Percentiles rank a stretch among this genome's conserved stretches.
Evolutionary conservation across 1,139 yeast genomes (phyloP).

Genomic region (Yamadazyma aaseri): DNA sequence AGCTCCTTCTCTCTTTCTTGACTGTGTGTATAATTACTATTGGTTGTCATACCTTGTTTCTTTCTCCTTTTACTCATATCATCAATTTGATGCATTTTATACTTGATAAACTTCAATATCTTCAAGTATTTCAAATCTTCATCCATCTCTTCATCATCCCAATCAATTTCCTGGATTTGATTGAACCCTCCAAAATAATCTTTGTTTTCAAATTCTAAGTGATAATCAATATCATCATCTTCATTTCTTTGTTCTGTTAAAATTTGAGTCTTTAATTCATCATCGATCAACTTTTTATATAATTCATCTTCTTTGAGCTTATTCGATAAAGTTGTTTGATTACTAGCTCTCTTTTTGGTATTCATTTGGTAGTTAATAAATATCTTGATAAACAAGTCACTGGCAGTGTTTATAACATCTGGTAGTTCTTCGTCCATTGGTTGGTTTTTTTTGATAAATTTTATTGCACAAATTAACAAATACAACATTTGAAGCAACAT

Average conservation of each 20-base stretch:
- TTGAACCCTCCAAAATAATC: slow-evolving; percentile 14
- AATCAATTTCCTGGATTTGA: slow-evolving; percentile 32
- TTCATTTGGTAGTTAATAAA: slow-evolving; percentile 38
- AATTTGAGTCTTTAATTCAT: slow-evolving; percentile 41
- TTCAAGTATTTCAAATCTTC: slow-evolving; percentile 49
- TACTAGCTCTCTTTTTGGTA: slow-evolving; percentile 15
- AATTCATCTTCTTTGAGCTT: slow-evolving; percentile 36
- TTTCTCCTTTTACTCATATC: slow-evolving; percentile 11
- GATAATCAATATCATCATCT: slow-evolving; percentile 22
- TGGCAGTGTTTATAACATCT: slow-evolving; percentile 28
- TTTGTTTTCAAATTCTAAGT: slow-evolving; percentile 12
- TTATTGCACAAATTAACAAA: slow-evolving; percentile 40
- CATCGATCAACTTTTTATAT: slow-evolving; percentile 40
- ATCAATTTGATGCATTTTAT: slow-evolving; percentile 25
- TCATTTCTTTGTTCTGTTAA: slow-evolving; percentile 33
- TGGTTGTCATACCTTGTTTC: background rate
- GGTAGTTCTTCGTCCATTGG: slow-evolving; percentile 18
- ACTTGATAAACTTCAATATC: slow-evolving; percentile 42
- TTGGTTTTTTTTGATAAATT: slow-evolving; percentile 26
- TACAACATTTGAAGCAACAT: slow-evolving; percentile 47
- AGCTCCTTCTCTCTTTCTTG: background rate
- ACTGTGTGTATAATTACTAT: slow-evolving; percentile 1
- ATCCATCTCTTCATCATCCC: slow-evolving; percentile 53
- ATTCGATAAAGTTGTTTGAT: slow-evolving; percentile 6
- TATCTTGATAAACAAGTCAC: slow-evolving; percentile 36